A percentile compares a stretch with the other conserved stretches of the same genome.
Conservation (phyloP, 306 rosid genomes). For the Albizia julibrissin region DNA sequence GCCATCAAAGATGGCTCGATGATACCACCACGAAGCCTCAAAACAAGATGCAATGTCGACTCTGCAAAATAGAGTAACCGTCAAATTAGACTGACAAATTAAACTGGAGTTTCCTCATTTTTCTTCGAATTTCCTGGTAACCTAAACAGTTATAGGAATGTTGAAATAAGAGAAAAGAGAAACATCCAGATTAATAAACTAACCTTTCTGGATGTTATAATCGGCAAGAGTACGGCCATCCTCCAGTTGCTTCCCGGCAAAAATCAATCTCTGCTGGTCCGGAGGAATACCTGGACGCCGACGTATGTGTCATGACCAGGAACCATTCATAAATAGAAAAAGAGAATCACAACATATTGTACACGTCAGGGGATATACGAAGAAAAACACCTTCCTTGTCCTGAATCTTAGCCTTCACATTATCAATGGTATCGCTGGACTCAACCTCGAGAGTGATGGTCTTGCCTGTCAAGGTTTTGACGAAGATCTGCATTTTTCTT, state of each 20-base stretch:
- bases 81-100: neutral
- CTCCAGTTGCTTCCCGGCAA: constrained; percentile 98
- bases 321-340: neutral
- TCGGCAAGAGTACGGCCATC: constrained; percentile 99
- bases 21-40: constrained; percentile 99
- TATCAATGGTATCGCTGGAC: constrained; percentile 92
- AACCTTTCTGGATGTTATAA: constrained; percentile 95
- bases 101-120: neutral
- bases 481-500: constrained; percentile 85
- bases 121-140: neutral
- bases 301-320: neutral
- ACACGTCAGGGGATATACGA: neutral
- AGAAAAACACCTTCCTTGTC: constrained; percentile 78
- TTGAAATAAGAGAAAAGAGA: neutral
- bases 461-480: constrained; percentile 97
- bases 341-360: neutral
- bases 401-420: constrained; percentile 91
- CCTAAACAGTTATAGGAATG: neutral
- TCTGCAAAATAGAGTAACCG: constrained; percentile 47
- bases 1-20: constrained; percentile 99
- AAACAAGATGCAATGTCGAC: constrained; percentile 91
- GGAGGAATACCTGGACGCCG: constrained; percentile 74
- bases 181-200: neutral
- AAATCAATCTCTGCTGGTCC: constrained; percentile 95
- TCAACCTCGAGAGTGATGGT: constrained; percentile 98